A percentile compares a stretch with the other conserved stretches of the same genome.
These are phyloP conservation scores for Melaleuca alternifolia DNA, from an alignment of 345 rosid genomes.

Conservation along the genomic window DNA sequence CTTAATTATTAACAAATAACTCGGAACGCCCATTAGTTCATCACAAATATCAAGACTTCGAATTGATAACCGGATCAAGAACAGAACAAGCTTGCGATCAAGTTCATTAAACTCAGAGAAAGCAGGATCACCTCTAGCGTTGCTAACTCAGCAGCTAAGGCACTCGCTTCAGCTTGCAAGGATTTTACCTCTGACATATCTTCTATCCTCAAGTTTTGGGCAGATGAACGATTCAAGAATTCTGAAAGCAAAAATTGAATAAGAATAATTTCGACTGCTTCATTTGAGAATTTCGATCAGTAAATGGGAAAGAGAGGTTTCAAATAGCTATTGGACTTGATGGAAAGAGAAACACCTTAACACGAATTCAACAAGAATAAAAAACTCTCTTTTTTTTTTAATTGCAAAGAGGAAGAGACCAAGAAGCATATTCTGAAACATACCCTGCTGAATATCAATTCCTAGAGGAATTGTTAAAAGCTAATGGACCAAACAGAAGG, in stretches of 20 bases:
- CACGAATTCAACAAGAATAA: background rate
- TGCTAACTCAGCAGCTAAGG: background rate
- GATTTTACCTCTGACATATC: background rate
- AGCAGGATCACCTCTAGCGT: background rate
- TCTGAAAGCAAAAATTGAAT: background rate
- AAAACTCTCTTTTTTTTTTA: background rate
- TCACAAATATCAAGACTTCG: background rate
- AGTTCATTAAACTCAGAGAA: background rate
- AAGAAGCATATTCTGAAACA: background rate
- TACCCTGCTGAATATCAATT: background rate
- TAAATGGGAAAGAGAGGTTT: background rate
- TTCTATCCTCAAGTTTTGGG: background rate
- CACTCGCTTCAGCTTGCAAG: background rate
- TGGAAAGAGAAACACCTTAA: background rate
- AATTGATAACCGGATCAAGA: background rate
- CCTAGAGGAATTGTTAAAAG: background rate
- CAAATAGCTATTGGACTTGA: background rate
- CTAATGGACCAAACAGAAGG: background rate
- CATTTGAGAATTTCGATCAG: background rate
- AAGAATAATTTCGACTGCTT: background rate
- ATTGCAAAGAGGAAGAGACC: too few relatives aligned
- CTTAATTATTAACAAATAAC: background rate
- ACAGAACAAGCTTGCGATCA: background rate
- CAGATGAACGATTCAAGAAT: background rate
- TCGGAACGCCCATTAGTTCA: background rate